Evolutionary conservation across 2,329 filamentous ascomycete species (phyloP).

Genomic region (Blastomyces silverae): DNA sequence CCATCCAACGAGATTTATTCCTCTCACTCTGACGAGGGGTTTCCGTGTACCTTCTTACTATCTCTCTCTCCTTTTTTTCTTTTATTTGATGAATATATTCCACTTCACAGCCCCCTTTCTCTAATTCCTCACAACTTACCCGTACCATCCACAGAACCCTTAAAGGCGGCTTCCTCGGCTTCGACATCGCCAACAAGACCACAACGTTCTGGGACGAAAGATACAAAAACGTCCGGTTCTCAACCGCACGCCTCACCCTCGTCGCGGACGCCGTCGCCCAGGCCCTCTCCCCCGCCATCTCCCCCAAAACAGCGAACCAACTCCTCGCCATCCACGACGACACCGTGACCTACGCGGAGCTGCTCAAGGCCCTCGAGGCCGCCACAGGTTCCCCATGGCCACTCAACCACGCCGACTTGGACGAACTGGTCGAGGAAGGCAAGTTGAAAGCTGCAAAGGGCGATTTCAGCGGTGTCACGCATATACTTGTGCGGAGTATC

Average conservation of each 20-base stretch:
- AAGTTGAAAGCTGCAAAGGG: conserved; percentile 16
- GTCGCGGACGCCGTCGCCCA: conserved; percentile 23
- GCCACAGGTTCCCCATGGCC: conserved; percentile 18
- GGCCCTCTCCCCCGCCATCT: conserved; percentile 18
- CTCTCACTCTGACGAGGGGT: neutral
- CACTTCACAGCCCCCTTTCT: neutral
- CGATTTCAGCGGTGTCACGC: conserved; percentile 17
- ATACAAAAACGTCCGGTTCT: conserved; percentile 21
- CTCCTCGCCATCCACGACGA: conserved; percentile 16
- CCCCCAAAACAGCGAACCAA: conserved; percentile 19
- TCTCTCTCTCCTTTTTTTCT: neutral
- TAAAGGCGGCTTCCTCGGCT: conserved; percentile 30
- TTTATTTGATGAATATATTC: neutral
- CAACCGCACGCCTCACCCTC: conserved; percentile 21
- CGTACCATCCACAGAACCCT: conserved; percentile 10
- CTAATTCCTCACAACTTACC: neutral
- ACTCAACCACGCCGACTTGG: conserved; percentile 16
- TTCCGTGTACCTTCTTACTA: too few species aligned
- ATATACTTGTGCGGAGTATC: conserved; percentile 14
- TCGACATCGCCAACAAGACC: conserved; percentile 28
- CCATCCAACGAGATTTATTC: neutral
- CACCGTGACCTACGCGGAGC: conserved; percentile 13
- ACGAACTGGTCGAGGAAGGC: conserved; percentile 14
- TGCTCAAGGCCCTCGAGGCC: conserved; percentile 18
- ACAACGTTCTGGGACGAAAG: conserved; percentile 24